Evolutionary conservation across 257 asterid genomes (phyloP), one percentile per base, ranked within the genome.

Genomic region (Nicotiana paniculata): DNA sequence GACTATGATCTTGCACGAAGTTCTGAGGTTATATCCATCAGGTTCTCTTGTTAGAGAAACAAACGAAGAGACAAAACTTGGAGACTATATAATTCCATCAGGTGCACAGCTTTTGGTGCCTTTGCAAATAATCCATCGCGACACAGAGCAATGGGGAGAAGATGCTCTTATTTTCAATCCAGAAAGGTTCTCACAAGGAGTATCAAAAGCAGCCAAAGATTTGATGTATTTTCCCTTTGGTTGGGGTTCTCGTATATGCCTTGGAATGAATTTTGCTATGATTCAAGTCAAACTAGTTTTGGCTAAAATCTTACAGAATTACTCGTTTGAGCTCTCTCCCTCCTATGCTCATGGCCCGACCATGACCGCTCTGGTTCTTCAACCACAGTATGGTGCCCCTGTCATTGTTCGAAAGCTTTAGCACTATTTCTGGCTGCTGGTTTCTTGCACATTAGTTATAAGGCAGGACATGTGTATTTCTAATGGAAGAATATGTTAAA

Each of bases 1-100:
- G 18, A 74, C 43, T 3, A 80, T 80, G 83, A 64, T 80, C n/a
- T 16, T 80, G 77, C 35, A 80, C 9, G 83, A 80, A 43, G 83
- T 80, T 62, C 62, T 82, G 64, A 82, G 85, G 82, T 51, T 82
- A 1, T 75, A 75, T 61, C 81, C 85, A 58, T 79, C 85, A 0
- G 76, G 67, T 15, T 30, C 81, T 82, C 51, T 64, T 43, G 33
- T 75, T 74, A 79, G 85, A 39, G 62, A n/a, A 51, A 64, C 66
- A 16, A 39, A 16, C 62, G 35, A 82, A 48, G 43, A 28, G 37
- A 75, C 74, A 21, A 75, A 82, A 18, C 72, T 82, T 37, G 85
- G 85, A 2, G 62, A 18, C 18, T 37, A 57, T 28, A 55, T 32
- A 21, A 32, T 82, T 16, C 85, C 82, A 28, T 26, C 70, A 33